Percentiles rank a stretch among this genome's conserved stretches.
These are phyloP conservation scores for Dictyostelium capitatum DNA, from an alignment of 78 protist species.

Conservation along the genomic window DNA sequence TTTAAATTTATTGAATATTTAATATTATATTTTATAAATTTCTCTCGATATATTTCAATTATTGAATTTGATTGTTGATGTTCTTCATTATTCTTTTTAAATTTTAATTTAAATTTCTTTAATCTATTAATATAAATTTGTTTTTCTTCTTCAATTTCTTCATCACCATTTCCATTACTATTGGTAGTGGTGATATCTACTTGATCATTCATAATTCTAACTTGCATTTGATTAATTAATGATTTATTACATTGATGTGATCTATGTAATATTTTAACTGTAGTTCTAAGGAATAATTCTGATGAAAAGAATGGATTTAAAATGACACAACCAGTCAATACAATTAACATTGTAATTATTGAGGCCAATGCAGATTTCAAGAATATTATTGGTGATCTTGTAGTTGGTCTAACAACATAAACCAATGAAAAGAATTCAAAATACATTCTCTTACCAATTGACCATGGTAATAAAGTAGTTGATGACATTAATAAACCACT, in stretches of 20 bases:
- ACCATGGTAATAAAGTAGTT: background rate
- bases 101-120: background rate
- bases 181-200: too few relatives aligned
- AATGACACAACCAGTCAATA: background rate
- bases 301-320: constrained; percentile 9
- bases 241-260: constrained; percentile 2
- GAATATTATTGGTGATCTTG: constrained; percentile 4
- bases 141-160: too few relatives aligned
- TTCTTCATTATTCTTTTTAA: background rate
- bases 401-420: background rate
- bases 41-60: background rate
- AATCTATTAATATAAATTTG: background rate
- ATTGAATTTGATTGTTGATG: background rate
- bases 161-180: too few relatives aligned
- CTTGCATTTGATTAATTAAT: background rate
- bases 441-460: constrained; percentile 32
- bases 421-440: constrained; percentile 25
- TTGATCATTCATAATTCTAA: background rate
- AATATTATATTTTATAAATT: background rate
- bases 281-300: background rate
- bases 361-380: background rate
- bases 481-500: constrained; percentile 8
- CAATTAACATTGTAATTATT: background rate
- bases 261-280: background rate
- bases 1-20: constrained; percentile 23